Conservation (phyloP, 768 basidiomycete species). For the Termitomyces bulborhizus region DNA sequence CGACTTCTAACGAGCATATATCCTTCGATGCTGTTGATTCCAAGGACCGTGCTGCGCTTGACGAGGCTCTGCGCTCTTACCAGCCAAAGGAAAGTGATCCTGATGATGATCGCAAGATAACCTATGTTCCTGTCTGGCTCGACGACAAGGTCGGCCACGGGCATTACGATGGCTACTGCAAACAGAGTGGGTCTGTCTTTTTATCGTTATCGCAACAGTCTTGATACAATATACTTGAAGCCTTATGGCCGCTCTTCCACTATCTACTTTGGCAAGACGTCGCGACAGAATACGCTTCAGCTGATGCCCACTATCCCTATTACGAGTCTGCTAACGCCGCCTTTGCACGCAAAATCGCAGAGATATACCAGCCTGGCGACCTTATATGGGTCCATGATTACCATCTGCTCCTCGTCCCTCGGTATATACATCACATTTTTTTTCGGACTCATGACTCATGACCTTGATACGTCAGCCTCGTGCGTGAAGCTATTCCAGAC, state of each 20-base stretch:
- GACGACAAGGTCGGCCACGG: constrained; percentile 86
- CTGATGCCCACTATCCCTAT: constrained; percentile 75
- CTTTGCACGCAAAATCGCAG: constrained; percentile 69
- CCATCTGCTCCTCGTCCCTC: constrained; percentile 88
- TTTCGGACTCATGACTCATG: neutral
- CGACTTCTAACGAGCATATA: constrained; percentile 37
- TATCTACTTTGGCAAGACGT: constrained; percentile 98
- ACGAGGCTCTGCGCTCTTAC: constrained; percentile 58
- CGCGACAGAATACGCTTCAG: constrained; percentile 80
- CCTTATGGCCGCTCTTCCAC: constrained; percentile 97
- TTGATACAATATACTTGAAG: constrained; percentile 29
- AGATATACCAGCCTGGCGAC: constrained; percentile 83
- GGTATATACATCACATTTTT: constrained; percentile 19
- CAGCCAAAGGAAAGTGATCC: constrained; percentile 51
- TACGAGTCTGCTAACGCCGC: constrained; percentile 81
- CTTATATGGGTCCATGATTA: constrained; percentile 95
- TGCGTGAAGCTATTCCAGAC: constrained; percentile 65
- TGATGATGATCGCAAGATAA: constrained; percentile 53
- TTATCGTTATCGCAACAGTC: neutral
- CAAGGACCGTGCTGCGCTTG: constrained; percentile 61
- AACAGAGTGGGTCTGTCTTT: constrained; percentile 77
- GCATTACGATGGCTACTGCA: constrained; percentile 98
- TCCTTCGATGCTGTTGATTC: constrained; percentile 45
- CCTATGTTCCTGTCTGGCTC: constrained; percentile 87
- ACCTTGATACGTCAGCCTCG: constrained; percentile 34